phyloP scores from a whole-genome alignment of 441 rosid genomes.

The Gossypium gossypioides region DNA sequence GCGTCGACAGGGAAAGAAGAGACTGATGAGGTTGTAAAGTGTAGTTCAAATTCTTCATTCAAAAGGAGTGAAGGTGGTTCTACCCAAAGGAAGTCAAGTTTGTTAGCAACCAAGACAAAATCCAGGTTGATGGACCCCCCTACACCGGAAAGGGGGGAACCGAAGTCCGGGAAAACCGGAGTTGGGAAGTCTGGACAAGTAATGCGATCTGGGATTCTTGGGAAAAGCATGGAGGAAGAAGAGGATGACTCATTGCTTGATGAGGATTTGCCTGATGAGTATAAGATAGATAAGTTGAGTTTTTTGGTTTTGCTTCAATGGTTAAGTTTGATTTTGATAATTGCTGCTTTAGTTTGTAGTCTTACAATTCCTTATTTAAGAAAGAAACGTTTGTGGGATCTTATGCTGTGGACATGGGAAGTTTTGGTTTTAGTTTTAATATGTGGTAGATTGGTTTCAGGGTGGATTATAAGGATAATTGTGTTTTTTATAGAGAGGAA shows the following conservation, averaged over 20 bases:
- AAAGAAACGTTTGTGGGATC: slow-evolving; percentile 34
- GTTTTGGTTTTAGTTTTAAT: slow-evolving; percentile 46
- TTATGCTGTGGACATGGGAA: slow-evolving; percentile 54
- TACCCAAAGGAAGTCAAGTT: slow-evolving; percentile 30
- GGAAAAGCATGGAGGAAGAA: slow-evolving; percentile 32
- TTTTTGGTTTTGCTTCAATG: slow-evolving; percentile 36
- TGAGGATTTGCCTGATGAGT: slow-evolving; percentile 51
- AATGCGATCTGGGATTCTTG: slow-evolving; percentile 31
- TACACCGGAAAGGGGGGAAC: slow-evolving; percentile 21
- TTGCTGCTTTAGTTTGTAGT: slow-evolving; percentile 37
- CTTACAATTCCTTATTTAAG: slow-evolving; percentile 29
- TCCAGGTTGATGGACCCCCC: slow-evolving; percentile 49
- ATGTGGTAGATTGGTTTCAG: slow-evolving; percentile 59
- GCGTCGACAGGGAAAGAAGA: slow-evolving; percentile 20
- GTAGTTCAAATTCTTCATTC: slow-evolving; percentile 29
- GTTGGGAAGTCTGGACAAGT: slow-evolving; percentile 30
- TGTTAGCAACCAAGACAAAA: slow-evolving; percentile 30
- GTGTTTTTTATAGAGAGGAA: slow-evolving; percentile 47
- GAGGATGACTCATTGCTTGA: slow-evolving; percentile 45
- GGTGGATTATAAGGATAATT: slow-evolving; percentile 45
- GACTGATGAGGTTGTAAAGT: slow-evolving; percentile 28
- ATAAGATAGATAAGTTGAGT: slow-evolving; percentile 27
- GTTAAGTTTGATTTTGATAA: slow-evolving; percentile 38
- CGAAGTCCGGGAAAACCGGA: slow-evolving; percentile 25
- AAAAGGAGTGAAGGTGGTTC: slow-evolving; percentile 20